These are phyloP conservation scores for Fusarium odoratissimum DNA, from an alignment of 2,329 filamentous ascomycete species.

Conservation along the genomic window DNA sequence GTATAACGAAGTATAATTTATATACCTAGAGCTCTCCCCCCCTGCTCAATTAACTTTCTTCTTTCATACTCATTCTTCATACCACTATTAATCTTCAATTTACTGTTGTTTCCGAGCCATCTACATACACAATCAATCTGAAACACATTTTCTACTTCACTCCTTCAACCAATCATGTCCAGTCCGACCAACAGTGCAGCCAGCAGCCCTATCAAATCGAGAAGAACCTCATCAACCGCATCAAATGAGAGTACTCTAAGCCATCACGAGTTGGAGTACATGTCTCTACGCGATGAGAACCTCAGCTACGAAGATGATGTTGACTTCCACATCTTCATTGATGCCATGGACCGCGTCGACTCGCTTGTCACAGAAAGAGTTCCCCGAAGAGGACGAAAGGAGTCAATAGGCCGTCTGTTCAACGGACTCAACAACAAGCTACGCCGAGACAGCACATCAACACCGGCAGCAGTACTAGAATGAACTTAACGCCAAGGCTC, in stretches of 20 bases:
- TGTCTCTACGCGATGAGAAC: slow-evolving; percentile 39
- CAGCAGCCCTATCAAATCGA: slow-evolving; percentile 28
- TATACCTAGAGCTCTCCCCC: slow-evolving; percentile 17
- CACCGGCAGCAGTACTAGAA: slow-evolving; percentile 11
- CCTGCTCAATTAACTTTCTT: slow-evolving; percentile 9
- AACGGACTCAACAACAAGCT: slow-evolving; percentile 29
- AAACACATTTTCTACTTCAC: neutral
- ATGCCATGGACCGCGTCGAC: slow-evolving; percentile 42
- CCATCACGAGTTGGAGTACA: slow-evolving; percentile 40
- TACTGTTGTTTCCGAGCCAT: neutral
- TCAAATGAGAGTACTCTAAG: slow-evolving; percentile 36
- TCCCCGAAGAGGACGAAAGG: slow-evolving; percentile 22
- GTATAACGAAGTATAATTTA: slow-evolving; percentile 22
- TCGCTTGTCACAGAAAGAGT: slow-evolving; percentile 34
- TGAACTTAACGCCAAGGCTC: slow-evolving; percentile 1
- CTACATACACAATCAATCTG: neutral
- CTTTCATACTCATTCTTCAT: slow-evolving; percentile 1
- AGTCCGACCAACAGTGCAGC: slow-evolving; percentile 8
- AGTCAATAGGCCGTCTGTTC: slow-evolving; percentile 38
- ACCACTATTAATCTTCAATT: slow-evolving; percentile 6
- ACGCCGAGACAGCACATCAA: slow-evolving; percentile 28
- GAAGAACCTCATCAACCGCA: slow-evolving; percentile 33
- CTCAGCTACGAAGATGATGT: slow-evolving; percentile 43
- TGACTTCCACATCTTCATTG: slow-evolving; percentile 44
- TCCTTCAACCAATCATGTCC: slow-evolving; percentile 26